phyloP scores from a whole-genome alignment of 176 grass and related monocot genomes.

The Poa annua region DNA sequence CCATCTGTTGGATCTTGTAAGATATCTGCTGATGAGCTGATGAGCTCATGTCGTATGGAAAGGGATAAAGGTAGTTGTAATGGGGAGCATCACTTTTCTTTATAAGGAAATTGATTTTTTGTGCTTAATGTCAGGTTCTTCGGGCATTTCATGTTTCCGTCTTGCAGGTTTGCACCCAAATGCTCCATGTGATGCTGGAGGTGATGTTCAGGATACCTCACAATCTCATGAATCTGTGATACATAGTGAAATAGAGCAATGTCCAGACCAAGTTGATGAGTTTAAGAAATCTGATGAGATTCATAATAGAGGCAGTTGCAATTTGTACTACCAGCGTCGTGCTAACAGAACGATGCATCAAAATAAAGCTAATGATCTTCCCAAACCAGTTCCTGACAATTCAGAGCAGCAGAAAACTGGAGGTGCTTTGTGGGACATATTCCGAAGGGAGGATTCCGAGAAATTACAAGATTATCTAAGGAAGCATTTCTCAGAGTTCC shows the following conservation, averaged over 20 bases:
- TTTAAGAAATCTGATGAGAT: conserved; percentile 19
- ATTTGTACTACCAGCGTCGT: too few relatives aligned
- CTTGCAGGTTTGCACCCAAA: conserved; percentile 46
- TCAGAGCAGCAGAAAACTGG: conserved; percentile 35
- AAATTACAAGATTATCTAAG: conserved; percentile 71
- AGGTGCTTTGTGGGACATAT: conserved; percentile 92
- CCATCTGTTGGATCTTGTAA: not conserved
- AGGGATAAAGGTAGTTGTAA: conserved; percentile 16
- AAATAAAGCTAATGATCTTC: not conserved
- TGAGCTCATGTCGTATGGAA: conserved; percentile 25
- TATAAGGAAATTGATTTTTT: not conserved
- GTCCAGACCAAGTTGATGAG: conserved; percentile 29
- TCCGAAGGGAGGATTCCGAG: conserved; percentile 72
- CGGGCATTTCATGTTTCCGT: not conserved
- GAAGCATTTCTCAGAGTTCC: conserved; percentile 72
- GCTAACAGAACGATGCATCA: not conserved
- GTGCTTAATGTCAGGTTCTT: conserved; percentile 6
- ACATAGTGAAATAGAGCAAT: too few relatives aligned
- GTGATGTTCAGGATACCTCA: conserved; percentile 17
- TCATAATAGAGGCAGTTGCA: not conserved
- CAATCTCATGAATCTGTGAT: conserved; percentile 13
- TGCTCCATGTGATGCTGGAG: conserved; percentile 29
- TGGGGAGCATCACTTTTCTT: not conserved
- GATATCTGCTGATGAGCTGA: conserved; percentile 3
- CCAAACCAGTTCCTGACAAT: conserved; percentile 9